Base-by-base conservation (phyloP, 495 filamentous ascomycete species). In the Clohesyomyces aquaticus region DNA sequence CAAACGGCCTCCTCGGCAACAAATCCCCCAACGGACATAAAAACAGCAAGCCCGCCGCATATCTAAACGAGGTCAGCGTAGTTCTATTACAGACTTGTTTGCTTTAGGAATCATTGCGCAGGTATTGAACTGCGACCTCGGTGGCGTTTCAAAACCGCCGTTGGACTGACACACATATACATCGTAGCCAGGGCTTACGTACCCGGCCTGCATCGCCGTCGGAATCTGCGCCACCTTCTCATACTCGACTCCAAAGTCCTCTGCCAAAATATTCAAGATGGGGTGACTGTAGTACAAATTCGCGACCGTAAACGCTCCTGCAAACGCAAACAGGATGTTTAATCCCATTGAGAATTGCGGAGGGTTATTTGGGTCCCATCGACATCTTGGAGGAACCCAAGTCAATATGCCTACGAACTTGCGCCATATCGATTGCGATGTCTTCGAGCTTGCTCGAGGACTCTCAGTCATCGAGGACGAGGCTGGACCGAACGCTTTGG, bases 1-100 rank as follows among this genome's bases (percentile, higher is more conserved):
- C 87, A 66, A 92, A 90, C 0, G 84, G 82, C 61, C 91, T 77
- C 45, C 91, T 78, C 4, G 80, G 78, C 8, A 95, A 79, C 49
- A 93, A 76, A 70, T 95, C 91, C 0, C 90, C 91, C 16, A 93
- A 71, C 0, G 91, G 91, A 73, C 90, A 91, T 38, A 95, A 74
- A 55, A 93, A 83, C 14, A 93, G 74, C 53, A 95, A 65, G 2
- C 91, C 91, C 1, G 77, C 78, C 4, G 88, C 89, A 75, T 95
- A 95, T n/a, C n/a, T n/a, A n/a, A n/a, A n/a, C n/a, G n/a, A n/a
- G n/a, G n/a, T n/a, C n/a, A n/a, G n/a, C n/a, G n/a, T n/a, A n/a
- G n/a, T n/a, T n/a, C n/a, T n/a, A n/a, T n/a, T n/a, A n/a, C n/a
- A n/a, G n/a, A n/a, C n/a, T n/a, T n/a, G n/a, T n/a, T n/a, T n/a